phyloP scores from a whole-genome alignment of 176 grass and related monocot genomes.

The Ananas comosus region DNA sequence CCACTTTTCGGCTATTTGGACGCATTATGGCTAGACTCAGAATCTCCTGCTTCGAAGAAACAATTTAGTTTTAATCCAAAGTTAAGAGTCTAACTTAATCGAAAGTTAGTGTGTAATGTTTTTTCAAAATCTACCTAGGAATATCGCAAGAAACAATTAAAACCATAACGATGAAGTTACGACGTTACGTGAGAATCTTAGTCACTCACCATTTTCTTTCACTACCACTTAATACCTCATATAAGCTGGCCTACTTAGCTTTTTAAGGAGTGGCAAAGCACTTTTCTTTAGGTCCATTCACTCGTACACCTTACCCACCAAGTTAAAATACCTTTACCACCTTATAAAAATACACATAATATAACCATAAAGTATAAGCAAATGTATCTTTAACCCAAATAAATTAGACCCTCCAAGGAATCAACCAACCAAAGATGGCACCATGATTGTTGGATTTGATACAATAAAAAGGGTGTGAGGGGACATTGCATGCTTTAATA shows the following conservation, averaged over 20 bases:
- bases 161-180: constrained; percentile 18
- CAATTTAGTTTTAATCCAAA: no score
- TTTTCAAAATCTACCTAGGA: constrained; percentile 17
- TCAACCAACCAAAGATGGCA: constrained; percentile 23
- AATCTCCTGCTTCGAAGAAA: no score
- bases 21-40: no score
- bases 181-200: constrained; percentile 53
- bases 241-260: constrained; percentile 12
- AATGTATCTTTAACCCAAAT: constrained; percentile 15
- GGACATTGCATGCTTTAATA: constrained; percentile 22
- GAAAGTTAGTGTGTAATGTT: neutral
- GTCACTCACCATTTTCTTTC: constrained; percentile 44
- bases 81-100: constrained; percentile 16
- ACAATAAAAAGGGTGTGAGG: constrained; percentile 1
- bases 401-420: constrained; percentile 39
- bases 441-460: constrained; percentile 21
- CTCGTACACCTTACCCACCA: constrained; percentile 3
- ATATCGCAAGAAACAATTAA: neutral
- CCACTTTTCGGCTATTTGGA: no score
- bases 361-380: constrained; percentile 5
- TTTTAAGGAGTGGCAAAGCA: constrained; percentile 41
- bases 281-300: constrained; percentile 12
- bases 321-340: constrained; percentile 12
- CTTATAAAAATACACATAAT: neutral
- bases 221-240: constrained; percentile 5